Base-by-base conservation (phyloP, 2,329 filamentous ascomycete genomes). In the Cladophialophora carrionii region DNA sequence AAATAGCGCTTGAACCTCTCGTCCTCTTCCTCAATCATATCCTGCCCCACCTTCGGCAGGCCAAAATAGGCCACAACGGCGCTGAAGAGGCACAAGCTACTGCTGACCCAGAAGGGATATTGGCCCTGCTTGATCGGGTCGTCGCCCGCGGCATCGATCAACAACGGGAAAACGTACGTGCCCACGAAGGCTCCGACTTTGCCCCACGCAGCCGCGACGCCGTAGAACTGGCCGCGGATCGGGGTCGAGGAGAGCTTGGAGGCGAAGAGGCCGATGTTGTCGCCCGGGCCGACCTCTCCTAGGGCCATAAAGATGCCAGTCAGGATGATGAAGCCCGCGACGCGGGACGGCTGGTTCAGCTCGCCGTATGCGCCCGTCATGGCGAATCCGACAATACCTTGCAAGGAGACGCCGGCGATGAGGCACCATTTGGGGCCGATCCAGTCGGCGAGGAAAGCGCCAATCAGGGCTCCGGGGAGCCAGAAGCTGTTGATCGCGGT, bases 401-500 rank as follows among this genome's bases (percentile, higher is more conserved):
- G 93, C 0, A 87, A 74, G 3, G 82, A 77, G 3, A 96, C 90
- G 14, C 91, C 91, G 9, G 87, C 76, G 2, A 86, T 85, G 0
- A 97, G 82, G 0, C 90, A 89, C 70, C 89, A 86, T 63, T 88
- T 88, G 0, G 93, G 92, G 0, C 93, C 93, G 56, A 96, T 80
- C 79, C 84, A 87, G 77, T 97, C 93, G 31, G 87, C 89, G 4
- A 90, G 80, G 63, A 90, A 90, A 0, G 91, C 90, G 24, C 93
- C 93, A 3, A 90, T 77, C 58, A 92, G 81, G 29, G 91, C 90
- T 1, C 93, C 93, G 0, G 92, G 92, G 56, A 96, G 84, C 77
- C 96, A 96, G 77, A 96, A 96, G 68, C 92, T 80, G 76, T 95
- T 96, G 80, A 96, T 87, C 41, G 96, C 84, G 0, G 90, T 92